Conservation (phyloP, 2,329 filamentous ascomycete species). For the Fusarium sp. region DNA sequence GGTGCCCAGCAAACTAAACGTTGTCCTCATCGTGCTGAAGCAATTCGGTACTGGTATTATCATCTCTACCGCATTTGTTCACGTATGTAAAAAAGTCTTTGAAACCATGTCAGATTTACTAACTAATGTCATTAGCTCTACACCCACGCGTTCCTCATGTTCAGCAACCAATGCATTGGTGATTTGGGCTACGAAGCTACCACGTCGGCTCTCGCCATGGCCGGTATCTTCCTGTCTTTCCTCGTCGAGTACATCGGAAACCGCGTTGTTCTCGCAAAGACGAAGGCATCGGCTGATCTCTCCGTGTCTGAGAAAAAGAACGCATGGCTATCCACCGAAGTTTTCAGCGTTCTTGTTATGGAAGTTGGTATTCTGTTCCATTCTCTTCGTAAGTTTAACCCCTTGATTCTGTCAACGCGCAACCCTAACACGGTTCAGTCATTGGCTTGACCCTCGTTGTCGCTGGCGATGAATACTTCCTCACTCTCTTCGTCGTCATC, state of each 20-base stretch:
- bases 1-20: conserved; percentile 61
- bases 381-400: conserved; percentile 66
- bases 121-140: conserved; percentile 64
- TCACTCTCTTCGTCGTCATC: conserved; percentile 73
- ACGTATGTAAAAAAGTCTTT: conserved; percentile 58
- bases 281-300: conserved; percentile 44
- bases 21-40: conserved; percentile 73
- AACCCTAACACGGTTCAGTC: conserved; percentile 54
- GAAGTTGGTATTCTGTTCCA: conserved; percentile 82
- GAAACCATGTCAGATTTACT: background rate
- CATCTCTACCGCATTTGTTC: conserved; percentile 77
- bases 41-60: conserved; percentile 81
- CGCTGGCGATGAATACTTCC: conserved; percentile 66
- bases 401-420: background rate
- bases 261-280: conserved; percentile 62
- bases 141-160: conserved; percentile 80
- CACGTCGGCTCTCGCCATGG: conserved; percentile 78
- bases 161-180: conserved; percentile 75
- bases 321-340: conserved; percentile 55
- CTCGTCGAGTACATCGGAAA: conserved; percentile 75
- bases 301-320: conserved; percentile 42
- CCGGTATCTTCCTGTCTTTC: conserved; percentile 78
- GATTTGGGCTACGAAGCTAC: conserved; percentile 75
- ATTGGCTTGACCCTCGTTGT: conserved; percentile 74
- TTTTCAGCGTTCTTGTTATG: conserved; percentile 74